Conservation (phyloP, 2,329 filamentous ascomycete species). For the Fusarium staphyleae region DNA sequence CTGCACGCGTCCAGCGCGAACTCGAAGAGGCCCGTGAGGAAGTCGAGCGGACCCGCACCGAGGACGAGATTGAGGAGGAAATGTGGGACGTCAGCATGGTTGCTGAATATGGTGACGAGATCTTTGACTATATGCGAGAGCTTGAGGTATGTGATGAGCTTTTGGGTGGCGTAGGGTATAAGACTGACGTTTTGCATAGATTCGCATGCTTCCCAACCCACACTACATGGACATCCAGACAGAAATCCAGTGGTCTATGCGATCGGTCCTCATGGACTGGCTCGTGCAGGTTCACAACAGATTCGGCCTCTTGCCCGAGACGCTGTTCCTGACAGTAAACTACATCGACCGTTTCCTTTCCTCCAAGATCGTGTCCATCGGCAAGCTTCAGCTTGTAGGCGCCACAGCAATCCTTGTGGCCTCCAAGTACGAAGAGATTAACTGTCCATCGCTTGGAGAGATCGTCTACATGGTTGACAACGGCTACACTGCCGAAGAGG, state of each 20-base stretch:
- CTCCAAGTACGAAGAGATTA: slow-evolving; percentile 98
- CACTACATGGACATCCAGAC: slow-evolving; percentile 97
- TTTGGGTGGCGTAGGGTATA: background rate
- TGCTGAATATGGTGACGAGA: slow-evolving; percentile 93
- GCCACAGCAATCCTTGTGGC: slow-evolving; percentile 96
- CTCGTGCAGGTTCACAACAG: slow-evolving; percentile 93
- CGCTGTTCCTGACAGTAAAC: slow-evolving; percentile 92
- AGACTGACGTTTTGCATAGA: slow-evolving; percentile 54
- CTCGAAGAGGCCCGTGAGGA: slow-evolving; percentile 69
- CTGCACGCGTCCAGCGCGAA: slow-evolving; percentile 73
- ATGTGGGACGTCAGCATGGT: slow-evolving; percentile 97
- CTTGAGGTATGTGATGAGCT: slow-evolving; percentile 71
- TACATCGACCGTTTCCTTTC: slow-evolving; percentile 97
- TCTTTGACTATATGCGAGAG: slow-evolving; percentile 88
- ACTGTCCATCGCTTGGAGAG: slow-evolving; percentile 92
- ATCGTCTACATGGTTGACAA: slow-evolving; percentile 98
- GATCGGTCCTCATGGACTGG: slow-evolving; percentile 97
- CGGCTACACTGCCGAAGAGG: slow-evolving; percentile 88
- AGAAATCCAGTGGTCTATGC: slow-evolving; percentile 99
- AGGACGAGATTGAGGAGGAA: slow-evolving; percentile 86
- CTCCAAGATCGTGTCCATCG: slow-evolving; percentile 91
- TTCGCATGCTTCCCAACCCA: slow-evolving; percentile 82
- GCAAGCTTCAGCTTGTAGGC: slow-evolving; percentile 93
- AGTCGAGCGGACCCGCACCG: slow-evolving; percentile 72
- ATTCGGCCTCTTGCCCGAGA: slow-evolving; percentile 91